Percentiles rank a stretch among this genome's conserved stretches.
These are phyloP conservation scores for Termitomyces bulborhizus DNA, from an alignment of 768 basidiomycete species.

Conservation along the genomic window DNA sequence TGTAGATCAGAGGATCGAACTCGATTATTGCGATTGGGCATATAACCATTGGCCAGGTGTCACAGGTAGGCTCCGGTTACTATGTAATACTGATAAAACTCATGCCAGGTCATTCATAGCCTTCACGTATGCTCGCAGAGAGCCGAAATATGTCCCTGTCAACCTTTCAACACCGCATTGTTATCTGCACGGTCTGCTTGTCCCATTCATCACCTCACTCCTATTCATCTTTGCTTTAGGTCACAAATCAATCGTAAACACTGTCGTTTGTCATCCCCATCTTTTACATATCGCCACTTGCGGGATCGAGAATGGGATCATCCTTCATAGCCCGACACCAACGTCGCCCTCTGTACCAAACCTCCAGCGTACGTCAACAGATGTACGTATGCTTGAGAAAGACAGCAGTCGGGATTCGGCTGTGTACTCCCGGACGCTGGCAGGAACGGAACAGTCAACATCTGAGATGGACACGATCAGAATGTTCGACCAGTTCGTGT, in stretches of 20 bases:
- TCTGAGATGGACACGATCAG: conserved; percentile 43
- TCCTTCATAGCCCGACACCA: conserved; percentile 62
- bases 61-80: conserved; percentile 27
- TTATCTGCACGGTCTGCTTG: conserved; percentile 45
- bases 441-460: conserved; percentile 21
- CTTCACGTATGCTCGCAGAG: conserved; percentile 34
- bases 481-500: conserved; percentile 65
- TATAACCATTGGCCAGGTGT: conserved; percentile 23
- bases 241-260: conserved; percentile 76
- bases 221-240: conserved; percentile 29
- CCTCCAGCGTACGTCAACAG: conserved; percentile 38
- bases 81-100: background rate
- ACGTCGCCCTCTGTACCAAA: conserved; percentile 45
- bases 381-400: conserved; percentile 40
- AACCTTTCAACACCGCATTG: conserved; percentile 60
- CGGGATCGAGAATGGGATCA: conserved; percentile 66
- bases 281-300: conserved; percentile 61
- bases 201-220: background rate
- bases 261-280: conserved; percentile 64
- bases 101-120: conserved; percentile 25
- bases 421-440: conserved; percentile 31
- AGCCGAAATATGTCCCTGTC: conserved; percentile 49
- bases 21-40: conserved; percentile 43
- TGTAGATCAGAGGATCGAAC: conserved; percentile 34
- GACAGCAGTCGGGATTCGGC: conserved; percentile 26